phyloP scores from a whole-genome alignment of 2,329 filamentous ascomycete species.

The Rhynchosporium graminicola region DNA sequence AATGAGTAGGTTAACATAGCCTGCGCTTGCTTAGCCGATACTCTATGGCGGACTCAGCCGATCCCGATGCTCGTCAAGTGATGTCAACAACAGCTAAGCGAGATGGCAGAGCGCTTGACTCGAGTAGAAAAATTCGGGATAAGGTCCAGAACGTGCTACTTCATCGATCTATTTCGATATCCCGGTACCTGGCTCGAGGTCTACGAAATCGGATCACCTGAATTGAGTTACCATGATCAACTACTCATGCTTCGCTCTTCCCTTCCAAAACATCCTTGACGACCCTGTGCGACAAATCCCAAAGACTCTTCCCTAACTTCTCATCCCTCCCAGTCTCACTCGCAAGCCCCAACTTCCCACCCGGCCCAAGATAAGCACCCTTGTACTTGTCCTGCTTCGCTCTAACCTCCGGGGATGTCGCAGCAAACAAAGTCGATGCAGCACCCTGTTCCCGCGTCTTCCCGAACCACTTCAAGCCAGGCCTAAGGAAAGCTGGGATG shows the following conservation, averaged over 20 bases:
- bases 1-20: too few species aligned
- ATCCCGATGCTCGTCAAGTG: background rate
- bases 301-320: background rate
- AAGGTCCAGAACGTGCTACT: too few species aligned
- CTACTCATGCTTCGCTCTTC: background rate
- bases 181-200: too few species aligned
- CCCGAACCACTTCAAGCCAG: background rate
- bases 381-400: background rate
- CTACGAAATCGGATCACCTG: too few species aligned
- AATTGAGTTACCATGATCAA: too few species aligned
- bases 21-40: too few species aligned
- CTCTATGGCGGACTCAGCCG: too few species aligned
- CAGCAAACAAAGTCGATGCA: background rate
- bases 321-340: constrained; percentile 1
- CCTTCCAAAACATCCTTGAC: background rate
- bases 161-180: too few species aligned
- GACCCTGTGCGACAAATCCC: background rate
- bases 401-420: background rate
- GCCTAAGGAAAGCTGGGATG: background rate
- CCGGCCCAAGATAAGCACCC: background rate
- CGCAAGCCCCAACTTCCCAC: background rate
- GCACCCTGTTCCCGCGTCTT: background rate
- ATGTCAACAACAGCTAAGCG: constrained; percentile 7
- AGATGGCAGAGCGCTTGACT: background rate
- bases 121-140: background rate